Percentiles rank a stretch among this genome's conserved stretches.
These are phyloP conservation scores for Malassezia sp. DNA, from an alignment of 1,284 basidiomycete genomes.

Conservation along the genomic window DNA sequence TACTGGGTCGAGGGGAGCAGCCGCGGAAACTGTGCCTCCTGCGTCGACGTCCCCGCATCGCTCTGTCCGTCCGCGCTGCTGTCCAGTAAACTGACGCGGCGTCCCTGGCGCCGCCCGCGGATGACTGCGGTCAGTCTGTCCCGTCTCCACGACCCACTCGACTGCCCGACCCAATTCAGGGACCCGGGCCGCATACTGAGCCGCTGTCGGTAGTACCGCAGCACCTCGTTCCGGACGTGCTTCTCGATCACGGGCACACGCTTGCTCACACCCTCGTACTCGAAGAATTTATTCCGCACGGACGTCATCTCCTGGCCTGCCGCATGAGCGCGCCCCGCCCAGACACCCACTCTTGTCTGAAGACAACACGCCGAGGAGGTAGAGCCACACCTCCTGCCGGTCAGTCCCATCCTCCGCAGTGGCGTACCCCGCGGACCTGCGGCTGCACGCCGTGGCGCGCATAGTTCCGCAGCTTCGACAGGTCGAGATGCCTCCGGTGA, in stretches of 20 bases:
- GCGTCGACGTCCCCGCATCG: neutral
- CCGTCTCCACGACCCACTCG: too few relatives aligned
- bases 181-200: too few relatives aligned
- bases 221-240: slow-evolving; percentile 33
- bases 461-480: slow-evolving; percentile 36
- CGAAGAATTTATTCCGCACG: slow-evolving; percentile 38
- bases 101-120: neutral
- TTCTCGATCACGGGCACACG: slow-evolving; percentile 36
- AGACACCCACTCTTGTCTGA: slow-evolving; percentile 30
- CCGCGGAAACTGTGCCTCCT: neutral
- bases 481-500: slow-evolving; percentile 28
- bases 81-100: neutral
- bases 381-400: slow-evolving; percentile 39
- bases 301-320: slow-evolving; percentile 41
- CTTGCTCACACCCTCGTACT: slow-evolving; percentile 41
- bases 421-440: slow-evolving; percentile 28
- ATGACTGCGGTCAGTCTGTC: too few relatives aligned
- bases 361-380: slow-evolving; percentile 42
- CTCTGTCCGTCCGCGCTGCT: neutral
- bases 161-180: too few relatives aligned
- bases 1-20: slow-evolving; percentile 14
- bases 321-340: neutral
- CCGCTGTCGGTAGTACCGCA: slow-evolving; percentile 38
- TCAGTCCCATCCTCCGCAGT: neutral
- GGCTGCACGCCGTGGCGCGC: slow-evolving; percentile 40